Conservation (phyloP, 768 basidiomycete genomes). For the Boletus subparvulus region DNA sequence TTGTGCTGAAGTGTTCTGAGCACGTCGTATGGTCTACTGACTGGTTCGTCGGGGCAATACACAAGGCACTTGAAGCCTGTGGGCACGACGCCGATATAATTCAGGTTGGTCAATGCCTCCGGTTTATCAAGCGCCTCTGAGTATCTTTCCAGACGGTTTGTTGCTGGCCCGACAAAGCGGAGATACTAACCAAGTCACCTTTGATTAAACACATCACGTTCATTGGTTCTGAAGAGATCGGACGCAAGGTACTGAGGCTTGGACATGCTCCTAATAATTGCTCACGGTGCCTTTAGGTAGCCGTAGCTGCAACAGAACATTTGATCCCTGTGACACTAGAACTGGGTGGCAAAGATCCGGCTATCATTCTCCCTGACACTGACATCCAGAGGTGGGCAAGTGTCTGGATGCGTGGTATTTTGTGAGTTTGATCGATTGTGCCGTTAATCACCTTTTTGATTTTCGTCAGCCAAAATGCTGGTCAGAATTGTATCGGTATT, state of each 20-base stretch:
- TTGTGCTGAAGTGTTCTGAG: conserved; percentile 91
- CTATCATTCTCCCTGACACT: conserved; percentile 83
- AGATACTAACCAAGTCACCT: conserved; percentile 74
- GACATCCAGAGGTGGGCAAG: conserved; percentile 79
- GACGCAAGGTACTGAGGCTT: conserved; percentile 56
- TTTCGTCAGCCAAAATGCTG: conserved; percentile 73
- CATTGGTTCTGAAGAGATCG: conserved; percentile 80
- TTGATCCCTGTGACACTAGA: conserved; percentile 92
- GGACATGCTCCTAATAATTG: neutral
- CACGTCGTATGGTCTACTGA: conserved; percentile 88
- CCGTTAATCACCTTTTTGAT: neutral
- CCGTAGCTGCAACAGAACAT: conserved; percentile 77
- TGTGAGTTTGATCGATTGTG: conserved; percentile 54
- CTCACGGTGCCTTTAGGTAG: conserved; percentile 53
- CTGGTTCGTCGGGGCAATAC: conserved; percentile 81
- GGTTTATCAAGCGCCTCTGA: conserved; percentile 6
- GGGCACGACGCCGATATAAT: conserved; percentile 87
- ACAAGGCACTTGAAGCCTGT: conserved; percentile 72
- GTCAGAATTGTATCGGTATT: conserved; percentile 97
- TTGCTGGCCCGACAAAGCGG: conserved; percentile 87
- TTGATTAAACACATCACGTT: conserved; percentile 93
- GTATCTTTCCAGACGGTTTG: conserved; percentile 58
- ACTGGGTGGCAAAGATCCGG: conserved; percentile 93
- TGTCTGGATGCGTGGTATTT: conserved; percentile 87
- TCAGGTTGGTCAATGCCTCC: conserved; percentile 50